These are phyloP conservation scores for Ceratocystis huliohia DNA, from an alignment of 2,329 filamentous ascomycete species.

Conservation along the genomic window DNA sequence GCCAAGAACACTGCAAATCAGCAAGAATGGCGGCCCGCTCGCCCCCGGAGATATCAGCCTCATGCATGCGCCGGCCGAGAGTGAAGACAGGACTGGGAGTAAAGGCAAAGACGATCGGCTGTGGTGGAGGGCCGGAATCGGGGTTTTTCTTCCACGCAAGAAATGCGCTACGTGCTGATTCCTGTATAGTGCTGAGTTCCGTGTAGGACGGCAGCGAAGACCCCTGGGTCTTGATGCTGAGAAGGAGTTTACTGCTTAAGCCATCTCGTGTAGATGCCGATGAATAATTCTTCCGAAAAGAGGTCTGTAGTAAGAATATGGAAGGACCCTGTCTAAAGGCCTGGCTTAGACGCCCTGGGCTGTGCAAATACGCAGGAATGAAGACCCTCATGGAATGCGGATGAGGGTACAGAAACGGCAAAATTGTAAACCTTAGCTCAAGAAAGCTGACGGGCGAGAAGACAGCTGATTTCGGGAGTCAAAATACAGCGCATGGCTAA, in stretches of 20 bases:
- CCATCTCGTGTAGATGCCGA: neutral
- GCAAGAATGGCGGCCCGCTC: constrained; percentile 37
- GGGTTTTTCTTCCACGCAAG: constrained; percentile 29
- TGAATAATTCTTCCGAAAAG: neutral
- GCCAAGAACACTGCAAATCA: constrained; percentile 28
- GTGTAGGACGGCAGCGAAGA: neutral
- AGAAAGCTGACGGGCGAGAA: too few relatives aligned
- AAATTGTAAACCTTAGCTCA: too few relatives aligned
- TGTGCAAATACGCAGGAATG: neutral
- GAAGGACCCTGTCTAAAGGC: neutral
- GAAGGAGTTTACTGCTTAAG: neutral
- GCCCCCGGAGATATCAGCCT: constrained; percentile 32
- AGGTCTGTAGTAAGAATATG: neutral
- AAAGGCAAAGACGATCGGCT: constrained; percentile 68
- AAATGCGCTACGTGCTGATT: constrained; percentile 28
- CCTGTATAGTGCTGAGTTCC: constrained; percentile 19
- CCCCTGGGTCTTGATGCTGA: constrained; percentile 1
- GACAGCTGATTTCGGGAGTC: neutral
- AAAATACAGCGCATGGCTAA: neutral
- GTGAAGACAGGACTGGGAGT: constrained; percentile 76
- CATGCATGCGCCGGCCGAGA: constrained; percentile 65
- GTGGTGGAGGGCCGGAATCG: constrained; percentile 30
- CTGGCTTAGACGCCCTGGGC: neutral
- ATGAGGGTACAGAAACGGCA: neutral
- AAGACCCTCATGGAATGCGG: neutral